Evolutionary conservation across 2,329 filamentous ascomycete genomes (phyloP), one percentile per base, ranked within the genome.

Genomic region (Diaporthe sp.): DNA sequence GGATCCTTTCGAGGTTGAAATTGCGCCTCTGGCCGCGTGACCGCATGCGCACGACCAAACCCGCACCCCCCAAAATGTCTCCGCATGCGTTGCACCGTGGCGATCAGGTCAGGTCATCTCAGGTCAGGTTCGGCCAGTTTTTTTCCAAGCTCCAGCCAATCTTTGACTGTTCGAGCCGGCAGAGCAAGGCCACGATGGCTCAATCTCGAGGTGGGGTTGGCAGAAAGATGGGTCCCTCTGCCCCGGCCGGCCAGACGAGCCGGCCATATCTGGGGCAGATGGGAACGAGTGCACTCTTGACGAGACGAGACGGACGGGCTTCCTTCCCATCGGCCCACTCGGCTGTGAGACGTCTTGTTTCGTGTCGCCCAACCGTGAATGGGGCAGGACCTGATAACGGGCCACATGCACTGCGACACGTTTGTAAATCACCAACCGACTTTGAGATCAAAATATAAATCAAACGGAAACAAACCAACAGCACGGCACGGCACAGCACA

Each of bases 231-330:
- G 61, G 61, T 7, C 44, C 27, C 22, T 13, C 19, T 32, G 44
- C 22, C 59, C 61, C 61, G 44, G 61, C 61, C 44, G 44, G 44
- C 44, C 61, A 51, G 30, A 4, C 61, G 32, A 50, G 30, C 27
- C 19, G 61, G 27, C 61, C 61, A 66, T n/a, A 65, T 66, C 61
- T 66, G 61, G 61, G 44, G 61, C 61, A 66, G 44, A 50, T 42
- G 44, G 17, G 13, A 50, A 50, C 44, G 44, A 50, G 44, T 42
- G 39, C 39, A 17, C 44, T 50, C 39, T 50, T 50, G 44, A 50
- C 22, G 44, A 51, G 61, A 66, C 58, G 58, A 61, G 37, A 61
- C 37, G n/a, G 58, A 42, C 61, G 19, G 61, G 22, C 61, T 35
- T 37, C 13, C 44, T 27, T 47, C 27, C 13, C 42, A 17, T 27